A percentile compares a stretch with the other conserved stretches of the same genome.
Conservation (phyloP, 345 rosid species). For the Melaleuca quinquenervia region DNA sequence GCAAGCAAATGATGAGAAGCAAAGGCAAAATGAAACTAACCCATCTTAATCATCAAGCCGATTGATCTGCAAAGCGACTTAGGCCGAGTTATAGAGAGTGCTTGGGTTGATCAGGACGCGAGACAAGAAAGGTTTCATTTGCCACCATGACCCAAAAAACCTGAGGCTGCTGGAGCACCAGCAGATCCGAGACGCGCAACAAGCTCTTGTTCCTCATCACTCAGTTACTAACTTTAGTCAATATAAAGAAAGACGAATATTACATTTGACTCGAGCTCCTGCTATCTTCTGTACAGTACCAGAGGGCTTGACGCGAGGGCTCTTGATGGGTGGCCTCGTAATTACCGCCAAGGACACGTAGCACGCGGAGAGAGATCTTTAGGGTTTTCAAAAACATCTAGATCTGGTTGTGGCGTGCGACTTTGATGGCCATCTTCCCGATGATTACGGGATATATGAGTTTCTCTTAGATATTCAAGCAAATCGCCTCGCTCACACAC, state of each 20-base stretch:
- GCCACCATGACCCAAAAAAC: neutral
- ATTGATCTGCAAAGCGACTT: neutral
- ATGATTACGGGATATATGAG: neutral
- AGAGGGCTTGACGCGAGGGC: neutral
- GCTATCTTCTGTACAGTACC: neutral
- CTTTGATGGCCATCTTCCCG: neutral
- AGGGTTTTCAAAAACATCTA: neutral
- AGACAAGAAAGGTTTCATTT: neutral
- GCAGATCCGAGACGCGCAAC: neutral
- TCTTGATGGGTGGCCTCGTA: neutral
- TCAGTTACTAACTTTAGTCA: neutral
- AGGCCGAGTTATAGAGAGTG: neutral
- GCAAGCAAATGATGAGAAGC: neutral
- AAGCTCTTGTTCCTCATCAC: neutral
- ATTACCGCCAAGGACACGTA: neutral
- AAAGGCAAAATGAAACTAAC: neutral
- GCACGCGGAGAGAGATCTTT: neutral
- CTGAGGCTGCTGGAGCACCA: neutral
- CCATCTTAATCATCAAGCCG: neutral
- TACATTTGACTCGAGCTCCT: neutral
- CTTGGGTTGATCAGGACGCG: neutral
- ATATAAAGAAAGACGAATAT: neutral
- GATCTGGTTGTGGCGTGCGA: neutral
- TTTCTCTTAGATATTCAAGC: neutral
- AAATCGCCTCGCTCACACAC: neutral